Base-by-base conservation (phyloP, 768 basidiomycete species). In the Suillus brevipes region DNA sequence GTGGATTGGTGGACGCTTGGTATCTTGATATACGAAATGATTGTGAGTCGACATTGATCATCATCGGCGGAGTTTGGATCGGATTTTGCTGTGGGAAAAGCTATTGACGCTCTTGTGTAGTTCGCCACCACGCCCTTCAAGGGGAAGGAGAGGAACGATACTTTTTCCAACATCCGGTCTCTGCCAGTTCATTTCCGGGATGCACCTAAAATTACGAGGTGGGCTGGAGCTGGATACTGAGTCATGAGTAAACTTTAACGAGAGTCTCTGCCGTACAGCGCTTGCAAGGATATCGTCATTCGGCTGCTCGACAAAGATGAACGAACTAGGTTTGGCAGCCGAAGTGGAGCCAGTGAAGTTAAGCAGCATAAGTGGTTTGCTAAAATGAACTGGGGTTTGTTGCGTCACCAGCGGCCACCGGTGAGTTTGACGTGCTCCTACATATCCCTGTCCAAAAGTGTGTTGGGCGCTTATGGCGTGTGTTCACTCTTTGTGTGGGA, bases 1-100 rank as follows among this genome's bases (percentile, higher is more conserved):
- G 97, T 99, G 60, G 97, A 99, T 80, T 99, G 97, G 97, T 96
- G 94, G 97, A 99, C 97, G 38, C 82, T 98, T 59, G 97, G 97
- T 45, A 98, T 99, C 73, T 87, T 99, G 73, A 94, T 99, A 72
- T 97, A 95, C 82, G 97, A 99, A 81, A 97, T 97, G 94, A 95
- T 96, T 78, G 93, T 95, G 84, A 85, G 93, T 50, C 78, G 73
- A 61, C 69, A 70, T 73, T 73, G 74, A 74, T 74, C 16, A 52
- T 18, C 52, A 68, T 66, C 40, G 58, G 58, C 58, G 58, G 58
- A 59, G 25, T 42, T 42, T 28, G 38, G 58, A 31, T 59, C 34
- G 62, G 53, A 65, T 31, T 59, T 69, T 67, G 56, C 63, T 59
- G 47, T 69, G 71, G 69, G 69, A 63, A 66, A 60, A 66, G 73